These are phyloP conservation scores for Colletotrichum cordylinicola DNA, from an alignment of 2,329 filamentous ascomycete species.

Conservation along the genomic window DNA sequence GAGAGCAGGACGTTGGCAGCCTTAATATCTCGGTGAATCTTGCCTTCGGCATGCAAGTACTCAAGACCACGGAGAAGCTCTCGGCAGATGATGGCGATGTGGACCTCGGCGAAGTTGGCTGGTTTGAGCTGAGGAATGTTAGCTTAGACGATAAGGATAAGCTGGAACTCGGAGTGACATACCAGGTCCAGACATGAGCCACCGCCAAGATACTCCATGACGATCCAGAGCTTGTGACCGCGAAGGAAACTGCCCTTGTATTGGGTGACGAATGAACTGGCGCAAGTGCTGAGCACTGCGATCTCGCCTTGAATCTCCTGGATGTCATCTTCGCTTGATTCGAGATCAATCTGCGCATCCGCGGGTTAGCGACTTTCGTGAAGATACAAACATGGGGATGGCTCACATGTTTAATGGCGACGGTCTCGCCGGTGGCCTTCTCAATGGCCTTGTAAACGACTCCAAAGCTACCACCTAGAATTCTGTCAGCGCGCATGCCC, in stretches of 20 bases:
- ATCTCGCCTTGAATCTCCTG: constrained; percentile 99
- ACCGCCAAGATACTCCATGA: constrained; percentile 97
- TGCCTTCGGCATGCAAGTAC: constrained; percentile 91
- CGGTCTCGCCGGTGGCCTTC: constrained; percentile 85
- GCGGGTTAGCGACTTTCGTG: background rate
- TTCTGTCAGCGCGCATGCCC: constrained; percentile 12
- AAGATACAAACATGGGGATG: background rate
- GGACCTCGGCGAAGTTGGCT: constrained; percentile 83
- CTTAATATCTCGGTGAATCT: constrained; percentile 97
- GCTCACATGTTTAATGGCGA: constrained; percentile 94
- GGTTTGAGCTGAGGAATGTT: constrained; percentile 76
- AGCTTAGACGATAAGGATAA: constrained; percentile 28
- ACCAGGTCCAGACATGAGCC: constrained; percentile 95
- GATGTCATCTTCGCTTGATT: constrained; percentile 98
- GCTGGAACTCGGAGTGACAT: constrained; percentile 36
- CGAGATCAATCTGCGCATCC: constrained; percentile 83
- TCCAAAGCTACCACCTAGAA: constrained; percentile 88
- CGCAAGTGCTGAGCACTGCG: constrained; percentile 91
- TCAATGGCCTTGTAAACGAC: constrained; percentile 97
- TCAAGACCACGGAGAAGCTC: constrained; percentile 90
- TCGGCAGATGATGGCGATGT: constrained; percentile 93
- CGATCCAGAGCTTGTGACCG: constrained; percentile 97
- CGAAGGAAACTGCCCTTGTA: constrained; percentile 97
- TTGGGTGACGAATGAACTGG: constrained; percentile 91
- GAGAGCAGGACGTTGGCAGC: constrained; percentile 96